Evolutionary conservation across 169 alveolate species (phyloP), one percentile per base, ranked within the genome.

Genomic region (Cystoisospora suis): DNA sequence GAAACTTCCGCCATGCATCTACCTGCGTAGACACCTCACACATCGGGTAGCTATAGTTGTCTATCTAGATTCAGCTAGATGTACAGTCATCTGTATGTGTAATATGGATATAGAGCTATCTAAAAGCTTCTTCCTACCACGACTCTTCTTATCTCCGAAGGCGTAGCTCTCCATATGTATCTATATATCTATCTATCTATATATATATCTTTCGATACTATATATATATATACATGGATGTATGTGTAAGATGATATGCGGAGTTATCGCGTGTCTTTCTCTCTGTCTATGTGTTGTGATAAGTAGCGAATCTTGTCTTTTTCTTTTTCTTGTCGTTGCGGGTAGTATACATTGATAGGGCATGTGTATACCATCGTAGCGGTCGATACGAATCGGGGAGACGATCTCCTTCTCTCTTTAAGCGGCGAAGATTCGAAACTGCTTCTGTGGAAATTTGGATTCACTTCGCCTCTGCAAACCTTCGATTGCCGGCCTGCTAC

Each of bases 331-430:
- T 58, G 17, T 46, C 47, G 38, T 12, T 36, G 80, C 38, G 1
- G 9, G 15, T 56, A 72, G 83, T 56, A 72, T 38, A 72, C 53
- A 1, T 72, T 72, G 12, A 29, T 40, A 0, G 56, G 83, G 32
- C 83, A 72, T 32, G 4, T 40, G 56, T 15, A 34, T 2, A 3
- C 56, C 32, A 72, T 72, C 83, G 56, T 40, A 7, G 83, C 83
- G 15, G 2, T 72, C 32, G 83, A 72, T 9, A 38, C 83, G 32
- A 38, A 3, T 4, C 46, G 83, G 3, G 56, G 42, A 36, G 83
- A 72, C 83, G 83, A 72, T 40, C 53, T 72, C 27, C 53, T 72
- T 38, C 23, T 72, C 56, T 72, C 83, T 46, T n/a, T 72, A n/a
- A 53, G 65, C 65, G 77, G 40, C 77, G 15, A 46, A n/a, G 83